Conservation (phyloP, 371 early-diverging fungal species). For the Mucor piriformis region DNA sequence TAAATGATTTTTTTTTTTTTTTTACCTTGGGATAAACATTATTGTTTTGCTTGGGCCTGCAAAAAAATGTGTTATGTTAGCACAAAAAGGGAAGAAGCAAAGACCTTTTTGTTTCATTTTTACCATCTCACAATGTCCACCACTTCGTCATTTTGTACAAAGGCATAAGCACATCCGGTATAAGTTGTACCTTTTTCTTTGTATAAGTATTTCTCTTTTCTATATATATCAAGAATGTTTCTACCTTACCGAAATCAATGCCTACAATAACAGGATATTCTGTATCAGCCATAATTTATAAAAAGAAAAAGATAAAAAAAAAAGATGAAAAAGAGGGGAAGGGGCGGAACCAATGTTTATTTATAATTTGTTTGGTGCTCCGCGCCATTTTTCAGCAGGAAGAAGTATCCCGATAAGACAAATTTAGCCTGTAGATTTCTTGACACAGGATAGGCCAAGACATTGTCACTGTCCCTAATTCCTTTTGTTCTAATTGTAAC, state of each 20-base stretch:
- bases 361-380: too few relatives aligned
- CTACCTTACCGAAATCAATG: constrained; percentile 45
- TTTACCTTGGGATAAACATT: constrained; percentile 62
- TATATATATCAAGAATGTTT: constrained; percentile 20
- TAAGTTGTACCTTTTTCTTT: constrained; percentile 44
- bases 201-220: too few relatives aligned
- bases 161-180: constrained; percentile 49
- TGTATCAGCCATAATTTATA: constrained; percentile 22
- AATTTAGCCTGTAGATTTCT: constrained; percentile 43
- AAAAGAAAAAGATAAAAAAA: background rate
- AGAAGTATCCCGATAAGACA: constrained; percentile 31
- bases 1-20: background rate
- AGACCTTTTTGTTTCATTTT: background rate
- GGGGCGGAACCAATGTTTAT: too few relatives aligned
- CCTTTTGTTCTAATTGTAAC: constrained; percentile 60
- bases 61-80: background rate
- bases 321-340: background rate
- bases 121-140: constrained; percentile 63
- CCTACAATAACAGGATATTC: constrained; percentile 51
- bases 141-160: constrained; percentile 59
- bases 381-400: background rate
- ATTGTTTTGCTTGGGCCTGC: constrained; percentile 62
- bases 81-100: background rate
- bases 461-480: constrained; percentile 29
- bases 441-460: constrained; percentile 46